phyloP scores from a whole-genome alignment of 2,329 filamentous ascomycete species.

The Pseudogymnoascus verrucosus region DNA sequence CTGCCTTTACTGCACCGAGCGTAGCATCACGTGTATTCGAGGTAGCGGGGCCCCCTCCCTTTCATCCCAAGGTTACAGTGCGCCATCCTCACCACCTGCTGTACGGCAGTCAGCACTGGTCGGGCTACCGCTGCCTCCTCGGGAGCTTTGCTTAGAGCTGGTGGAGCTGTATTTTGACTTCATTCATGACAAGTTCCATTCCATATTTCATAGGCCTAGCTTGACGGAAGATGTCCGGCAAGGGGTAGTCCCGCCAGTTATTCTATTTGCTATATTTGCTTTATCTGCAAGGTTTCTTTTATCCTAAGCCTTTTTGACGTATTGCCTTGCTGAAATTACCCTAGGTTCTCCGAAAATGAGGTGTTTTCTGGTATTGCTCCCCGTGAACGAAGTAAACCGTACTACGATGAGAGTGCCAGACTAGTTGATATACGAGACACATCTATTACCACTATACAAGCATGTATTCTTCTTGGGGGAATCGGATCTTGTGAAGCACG shows the following conservation, averaged over 20 bases:
- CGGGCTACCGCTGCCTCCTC: neutral
- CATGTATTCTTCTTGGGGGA: conserved; percentile 19
- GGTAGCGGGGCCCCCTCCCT: neutral
- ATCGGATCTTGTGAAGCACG: conserved; percentile 16
- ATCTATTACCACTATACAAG: conserved; percentile 19
- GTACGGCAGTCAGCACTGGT: neutral
- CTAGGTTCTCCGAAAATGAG: conserved; percentile 18
- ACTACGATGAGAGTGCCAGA: conserved; percentile 13
- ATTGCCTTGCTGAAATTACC: neutral
- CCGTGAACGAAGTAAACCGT: conserved; percentile 14
- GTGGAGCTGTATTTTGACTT: conserved; percentile 20
- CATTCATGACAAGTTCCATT: conserved; percentile 21
- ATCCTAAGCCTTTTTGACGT: neutral
- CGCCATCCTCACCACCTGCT: neutral
- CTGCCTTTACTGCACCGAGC: neutral
- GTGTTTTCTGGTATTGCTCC: conserved; percentile 14
- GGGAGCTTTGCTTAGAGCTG: conserved; percentile 15
- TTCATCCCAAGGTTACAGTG: neutral
- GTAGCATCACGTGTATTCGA: neutral
- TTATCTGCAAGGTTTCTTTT: conserved; percentile 17
- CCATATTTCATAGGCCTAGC: conserved; percentile 19
- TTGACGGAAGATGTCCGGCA: conserved; percentile 14
- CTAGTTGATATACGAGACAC: conserved; percentile 17
- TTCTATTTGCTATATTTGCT: conserved; percentile 19
- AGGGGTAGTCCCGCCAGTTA: conserved; percentile 13